These are phyloP conservation scores for Microcyclospora pomicola DNA, from an alignment of 2,329 filamentous ascomycete species.

Conservation along the genomic window DNA sequence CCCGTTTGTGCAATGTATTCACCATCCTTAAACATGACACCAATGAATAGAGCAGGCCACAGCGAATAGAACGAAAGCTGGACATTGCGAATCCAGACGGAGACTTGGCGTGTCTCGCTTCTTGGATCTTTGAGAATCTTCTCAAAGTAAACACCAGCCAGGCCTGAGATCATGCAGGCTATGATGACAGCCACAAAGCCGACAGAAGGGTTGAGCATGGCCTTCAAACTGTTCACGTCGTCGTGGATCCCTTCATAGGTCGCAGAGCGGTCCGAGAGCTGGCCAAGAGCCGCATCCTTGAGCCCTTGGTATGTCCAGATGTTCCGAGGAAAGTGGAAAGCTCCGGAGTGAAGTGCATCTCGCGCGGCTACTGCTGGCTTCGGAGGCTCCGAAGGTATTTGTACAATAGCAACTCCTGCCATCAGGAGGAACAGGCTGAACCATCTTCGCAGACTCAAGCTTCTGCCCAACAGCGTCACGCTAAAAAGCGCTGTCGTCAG, in stretches of 20 bases:
- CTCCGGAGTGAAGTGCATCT: constrained; percentile 48
- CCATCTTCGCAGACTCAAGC: constrained; percentile 64
- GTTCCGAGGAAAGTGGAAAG: constrained; percentile 59
- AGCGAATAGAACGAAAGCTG: constrained; percentile 90
- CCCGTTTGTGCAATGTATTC: constrained; percentile 68
- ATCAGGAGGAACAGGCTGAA: constrained; percentile 65
- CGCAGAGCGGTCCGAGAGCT: constrained; percentile 56
- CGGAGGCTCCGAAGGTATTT: constrained; percentile 49
- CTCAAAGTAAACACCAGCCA: constrained; percentile 79
- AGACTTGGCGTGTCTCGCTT: constrained; percentile 44
- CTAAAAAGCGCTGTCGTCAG: constrained; percentile 81
- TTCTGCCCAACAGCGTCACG: constrained; percentile 58
- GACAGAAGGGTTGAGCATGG: constrained; percentile 60
- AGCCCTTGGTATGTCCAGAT: constrained; percentile 61
- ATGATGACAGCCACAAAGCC: constrained; percentile 66
- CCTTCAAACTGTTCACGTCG: constrained; percentile 38
- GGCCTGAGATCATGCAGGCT: constrained; percentile 65
- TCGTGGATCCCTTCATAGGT: constrained; percentile 80
- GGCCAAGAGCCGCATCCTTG: constrained; percentile 36
- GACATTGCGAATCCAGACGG: constrained; percentile 87
- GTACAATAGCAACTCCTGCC: constrained; percentile 71
- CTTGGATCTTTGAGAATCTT: constrained; percentile 79
- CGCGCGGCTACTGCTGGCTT: constrained; percentile 41
- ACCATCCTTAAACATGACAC: constrained; percentile 77
- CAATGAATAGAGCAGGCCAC: constrained; percentile 75